Base-by-base conservation (phyloP, 1,284 basidiomycete genomes). In the Trichosporon coremiiforme region DNA sequence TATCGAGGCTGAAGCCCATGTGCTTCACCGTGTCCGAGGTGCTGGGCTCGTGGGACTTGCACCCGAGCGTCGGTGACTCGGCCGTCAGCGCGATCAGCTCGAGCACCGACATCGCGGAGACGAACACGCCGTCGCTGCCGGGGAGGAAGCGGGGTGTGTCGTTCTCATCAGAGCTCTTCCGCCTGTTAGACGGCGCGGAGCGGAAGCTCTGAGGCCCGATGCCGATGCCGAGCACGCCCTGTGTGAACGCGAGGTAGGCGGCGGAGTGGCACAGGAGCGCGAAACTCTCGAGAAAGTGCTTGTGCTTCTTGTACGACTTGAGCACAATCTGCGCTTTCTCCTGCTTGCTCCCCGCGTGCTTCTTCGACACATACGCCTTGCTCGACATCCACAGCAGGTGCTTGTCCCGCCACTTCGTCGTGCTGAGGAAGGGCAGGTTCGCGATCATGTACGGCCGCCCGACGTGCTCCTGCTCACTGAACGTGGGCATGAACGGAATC, bases 241-340 rank as follows among this genome's bases (percentile, higher is more conserved):
- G 80, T 2, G 76, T 77, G 75, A 76, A 80, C 6, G 80, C 81
- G 2, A 82, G 74, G 65, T 82, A 82, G 1, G 80, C 77, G 1
- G 81, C 70, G 0, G 79, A 79, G 64, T 80, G 79, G 4, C 77
- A 72, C 0, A 82, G 72, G 15, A 82, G 72, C 2, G 74, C 80
- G 60, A 78, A 82, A 2, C 79, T 73, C 9, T 74, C 77, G 17
- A 81, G 73, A 31, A 79, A 81, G 9, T 72, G 70, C 3, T 74
- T 75, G 55, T 80, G 77, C 57, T 80, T 81, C 47, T 31, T 65
- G 31, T 38, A 53, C 5, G 76, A 73, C 25, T 66, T 60, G 2
- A 74, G 22, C n/a, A 68, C 68, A 7, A 65, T 66, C 15, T 71
- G 68, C 29, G 73, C 66, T 33, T 68, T 64, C 53, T 66, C 9